Evolutionary conservation across 176 grass and related monocot genomes (phyloP).

Genomic region (Aegilops speltoides): DNA sequence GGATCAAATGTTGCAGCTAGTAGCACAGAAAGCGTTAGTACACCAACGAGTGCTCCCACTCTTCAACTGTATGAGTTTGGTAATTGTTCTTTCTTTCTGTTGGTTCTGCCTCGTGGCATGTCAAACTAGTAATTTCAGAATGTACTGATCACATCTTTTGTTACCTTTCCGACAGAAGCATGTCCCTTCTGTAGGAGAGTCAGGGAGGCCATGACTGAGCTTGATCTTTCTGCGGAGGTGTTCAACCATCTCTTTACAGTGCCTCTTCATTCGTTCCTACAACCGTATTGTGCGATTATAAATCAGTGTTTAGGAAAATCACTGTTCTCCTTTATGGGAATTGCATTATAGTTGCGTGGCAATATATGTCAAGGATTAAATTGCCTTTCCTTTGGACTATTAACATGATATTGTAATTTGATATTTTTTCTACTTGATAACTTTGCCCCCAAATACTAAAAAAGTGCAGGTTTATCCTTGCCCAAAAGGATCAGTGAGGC

Average conservation of each 20-base stretch:
- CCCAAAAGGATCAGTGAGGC: conserved; percentile 87
- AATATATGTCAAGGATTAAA: background rate
- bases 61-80: conserved; percentile 97
- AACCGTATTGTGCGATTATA: background rate
- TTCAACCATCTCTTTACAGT: background rate
- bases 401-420: background rate
- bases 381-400: background rate
- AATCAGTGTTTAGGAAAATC: background rate
- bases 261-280: background rate
- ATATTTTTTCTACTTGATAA: background rate
- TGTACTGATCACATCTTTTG: background rate
- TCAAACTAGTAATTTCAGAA: background rate
- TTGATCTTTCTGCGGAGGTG: conserved; percentile 87
- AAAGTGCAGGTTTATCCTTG: conserved; percentile 86
- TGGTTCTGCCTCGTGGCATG: background rate
- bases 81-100: conserved; percentile 18
- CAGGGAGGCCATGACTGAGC: conserved; percentile 89
- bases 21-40: background rate
- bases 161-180: conserved; percentile 69
- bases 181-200: conserved; percentile 97
- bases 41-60: background rate
- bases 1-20: conserved; percentile 60
- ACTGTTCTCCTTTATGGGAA: background rate
- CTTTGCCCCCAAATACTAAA: background rate
- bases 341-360: background rate